Evolutionary conservation across 345 rosid genomes (phyloP).

Genomic region (Xanthoceras sorbifolium): DNA sequence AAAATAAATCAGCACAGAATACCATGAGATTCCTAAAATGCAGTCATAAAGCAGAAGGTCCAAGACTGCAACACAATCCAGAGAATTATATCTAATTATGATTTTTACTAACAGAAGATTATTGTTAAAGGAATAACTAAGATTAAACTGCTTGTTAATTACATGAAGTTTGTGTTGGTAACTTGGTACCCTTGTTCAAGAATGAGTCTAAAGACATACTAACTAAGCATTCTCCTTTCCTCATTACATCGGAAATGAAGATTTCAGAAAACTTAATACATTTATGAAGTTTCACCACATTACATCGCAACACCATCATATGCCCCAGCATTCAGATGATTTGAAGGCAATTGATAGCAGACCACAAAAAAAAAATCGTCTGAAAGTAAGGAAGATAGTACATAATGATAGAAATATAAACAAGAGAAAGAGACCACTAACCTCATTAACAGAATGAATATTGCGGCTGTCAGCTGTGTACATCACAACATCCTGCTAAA

Average conservation of each 20-base stretch:
- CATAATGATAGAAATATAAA: neutral
- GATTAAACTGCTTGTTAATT: neutral
- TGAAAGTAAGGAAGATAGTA: neutral
- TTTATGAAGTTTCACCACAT: neutral
- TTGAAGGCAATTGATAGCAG: neutral
- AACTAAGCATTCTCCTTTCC: neutral
- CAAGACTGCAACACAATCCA: neutral
- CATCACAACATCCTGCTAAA: constrained; percentile 69
- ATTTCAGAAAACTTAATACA: neutral
- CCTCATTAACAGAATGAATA: constrained; percentile 92
- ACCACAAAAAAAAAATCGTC: neutral
- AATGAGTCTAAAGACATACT: neutral
- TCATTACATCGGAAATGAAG: neutral
- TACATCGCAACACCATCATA: neutral
- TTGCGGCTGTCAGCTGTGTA: constrained; percentile 90
- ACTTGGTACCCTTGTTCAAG: constrained; percentile 1
- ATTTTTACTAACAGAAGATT: neutral
- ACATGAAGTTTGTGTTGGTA: neutral
- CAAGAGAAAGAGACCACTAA: constrained; percentile 18
- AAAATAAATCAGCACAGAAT: constrained; percentile 12
- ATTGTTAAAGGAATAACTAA: neutral
- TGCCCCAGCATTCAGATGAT: neutral
- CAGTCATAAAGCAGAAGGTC: neutral
- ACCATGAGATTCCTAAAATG: neutral
- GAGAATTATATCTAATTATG: neutral